Evolutionary conservation across 176 grass and related monocot genomes (phyloP), one percentile per base, ranked within the genome.

Genomic region (Ensete ventricosum): DNA sequence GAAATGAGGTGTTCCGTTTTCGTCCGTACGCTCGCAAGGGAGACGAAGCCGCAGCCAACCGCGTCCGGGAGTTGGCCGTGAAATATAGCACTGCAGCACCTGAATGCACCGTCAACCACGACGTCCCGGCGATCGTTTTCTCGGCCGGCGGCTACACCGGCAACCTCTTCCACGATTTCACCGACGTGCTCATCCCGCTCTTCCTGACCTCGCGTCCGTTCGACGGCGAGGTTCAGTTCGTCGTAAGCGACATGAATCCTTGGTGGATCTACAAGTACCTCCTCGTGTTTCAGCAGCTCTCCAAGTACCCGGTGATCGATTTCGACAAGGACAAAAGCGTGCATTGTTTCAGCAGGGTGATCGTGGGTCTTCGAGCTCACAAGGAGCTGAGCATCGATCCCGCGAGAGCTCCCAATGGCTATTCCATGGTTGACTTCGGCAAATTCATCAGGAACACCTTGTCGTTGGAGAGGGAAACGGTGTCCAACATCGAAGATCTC

Each of bases 101-200:
- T 20, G 82, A 89, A 63, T 98, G 95, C 69, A 91, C 86, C 57
- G 83, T 79, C 59, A 73, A 88, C 50, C 95, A 98, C 78, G 58
- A 85, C 1, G 83, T 87, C 60, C 90, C 95, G 1, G 90, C 63
- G 1, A 67, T 98, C 55, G 65, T 98, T 49, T 98, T 98, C 72
- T 82, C 95, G 2, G 58, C 93, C 60, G 92, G 86, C 12, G 95
- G 90, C n/a, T 98, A 98, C 80, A 91, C 95, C 0, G 95, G 95
- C 74, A 98, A 98, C 70, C 80, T 98, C 16, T 98, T 98, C 76
- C 95, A 98, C 59, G 95, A 98, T 77, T 98, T 98, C 83, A 98
- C 95, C 0, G 95, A 98, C 76, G 82, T 93, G 22, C 83, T 98
- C 23, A 90, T 98, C 59, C 95, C 95, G 13, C 88, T 98, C 68